Evolutionary conservation across 2,329 filamentous ascomycete genomes (phyloP), one percentile per base, ranked within the genome.

Genomic region (Furcasterigmium sp.): DNA sequence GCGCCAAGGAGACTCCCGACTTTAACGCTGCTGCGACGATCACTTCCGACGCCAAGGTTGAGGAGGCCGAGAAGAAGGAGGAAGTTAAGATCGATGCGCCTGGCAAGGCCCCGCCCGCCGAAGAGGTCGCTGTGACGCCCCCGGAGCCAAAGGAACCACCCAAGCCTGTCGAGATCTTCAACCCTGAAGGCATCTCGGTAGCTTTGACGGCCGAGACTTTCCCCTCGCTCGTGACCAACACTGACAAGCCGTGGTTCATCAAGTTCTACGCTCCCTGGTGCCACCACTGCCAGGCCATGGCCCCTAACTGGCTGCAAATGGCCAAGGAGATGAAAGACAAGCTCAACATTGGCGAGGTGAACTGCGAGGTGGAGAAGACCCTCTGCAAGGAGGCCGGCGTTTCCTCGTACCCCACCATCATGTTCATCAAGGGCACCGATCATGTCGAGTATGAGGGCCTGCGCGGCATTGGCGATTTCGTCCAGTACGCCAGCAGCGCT

Each of bases 241-340:
- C 89, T 0, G 81, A 87, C 50, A 90, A 97, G 50, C 85, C 91
- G 6, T 98, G 93, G 93, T 96, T 98, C 59, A 82, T 98, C 73
- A 98, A 98, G 65, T 97, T 98, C 62, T 97, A 96, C 62, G 91
- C 89, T 15, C 94, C 93, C 6, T 97, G 91, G 93, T 98, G 93
- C 63, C 82, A 84, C 53, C 93, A 98, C 66, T 98, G 94, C 65
- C 87, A 95, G 67, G 87, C 87, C 29, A 82, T 98, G 76, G 88
- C 86, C 28, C 87, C 93, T 3, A 90, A 82, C 51, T 98, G 93
- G 93, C 73, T 82, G 48, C 86, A 91, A 56, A 80, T 98, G 65
- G 87, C 87, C 36, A 90, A 91, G 60, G 88, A 91, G 58, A 93
- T 96, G 87, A 81, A 90, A 63, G 87, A 85, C 35, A 83, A 80